Evolutionary conservation across 768 basidiomycete species (phyloP).

Genomic region (Termitomyces sp.): DNA sequence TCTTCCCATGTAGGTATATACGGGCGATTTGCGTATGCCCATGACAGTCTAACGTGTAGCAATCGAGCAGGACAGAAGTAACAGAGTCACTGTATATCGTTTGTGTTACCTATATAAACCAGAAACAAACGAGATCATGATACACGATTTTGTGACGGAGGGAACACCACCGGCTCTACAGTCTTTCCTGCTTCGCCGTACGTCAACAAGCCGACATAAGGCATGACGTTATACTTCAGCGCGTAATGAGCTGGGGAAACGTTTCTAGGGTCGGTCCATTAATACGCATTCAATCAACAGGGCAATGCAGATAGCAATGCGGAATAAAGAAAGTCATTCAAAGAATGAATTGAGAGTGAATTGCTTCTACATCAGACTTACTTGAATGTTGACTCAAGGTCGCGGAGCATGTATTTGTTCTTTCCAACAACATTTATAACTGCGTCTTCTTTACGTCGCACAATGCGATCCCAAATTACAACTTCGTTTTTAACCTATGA

Average conservation of each 20-base stretch:
- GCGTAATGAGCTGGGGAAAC: slow-evolving; percentile 63
- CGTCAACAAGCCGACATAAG: slow-evolving; percentile 76
- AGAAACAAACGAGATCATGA: slow-evolving; percentile 18
- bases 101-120: neutral
- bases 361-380: slow-evolving; percentile 31
- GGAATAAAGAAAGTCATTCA: neutral
- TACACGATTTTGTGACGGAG: slow-evolving; percentile 35
- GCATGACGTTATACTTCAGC: slow-evolving; percentile 89
- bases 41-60: neutral
- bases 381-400: slow-evolving; percentile 72
- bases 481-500: slow-evolving; percentile 67
- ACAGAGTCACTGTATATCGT: neutral
- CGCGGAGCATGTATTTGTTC: slow-evolving; percentile 85
- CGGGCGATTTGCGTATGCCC: neutral
- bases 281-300: neutral
- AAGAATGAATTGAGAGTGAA: neutral
- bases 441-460: slow-evolving; percentile 77
- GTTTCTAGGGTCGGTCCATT: slow-evolving; percentile 39
- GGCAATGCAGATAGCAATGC: neutral
- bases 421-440: slow-evolving; percentile 59
- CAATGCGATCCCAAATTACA: slow-evolving; percentile 90
- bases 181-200: slow-evolving; percentile 68
- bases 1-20: neutral
- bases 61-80: neutral
- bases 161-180: slow-evolving; percentile 35